A percentile compares a stretch with the other conserved stretches of the same genome.
Conservation (phyloP, 2,329 filamentous ascomycete genomes). For the Alternaria brassicicola region DNA sequence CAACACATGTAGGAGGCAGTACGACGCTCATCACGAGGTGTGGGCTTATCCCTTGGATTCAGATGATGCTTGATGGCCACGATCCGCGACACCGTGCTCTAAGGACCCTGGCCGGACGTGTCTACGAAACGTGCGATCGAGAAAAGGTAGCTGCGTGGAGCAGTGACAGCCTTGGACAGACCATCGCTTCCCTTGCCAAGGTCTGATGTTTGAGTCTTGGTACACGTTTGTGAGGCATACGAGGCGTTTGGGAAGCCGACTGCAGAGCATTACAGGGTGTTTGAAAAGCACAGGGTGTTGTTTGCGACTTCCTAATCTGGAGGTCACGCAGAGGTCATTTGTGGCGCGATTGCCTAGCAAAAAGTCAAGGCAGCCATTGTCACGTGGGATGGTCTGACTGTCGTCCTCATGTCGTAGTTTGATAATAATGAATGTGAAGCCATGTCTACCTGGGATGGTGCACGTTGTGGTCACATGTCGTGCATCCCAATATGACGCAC, state of each 20-base stretch:
- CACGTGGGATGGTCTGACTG: constrained; percentile 1
- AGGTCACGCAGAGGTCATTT: neutral
- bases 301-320: constrained; percentile 5
- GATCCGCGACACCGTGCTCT: constrained; percentile 59
- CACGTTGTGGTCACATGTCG: constrained; percentile 11
- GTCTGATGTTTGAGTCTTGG: constrained; percentile 9
- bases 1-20: constrained; percentile 73
- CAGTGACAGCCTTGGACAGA: constrained; percentile 41
- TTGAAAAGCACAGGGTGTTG: constrained; percentile 13
- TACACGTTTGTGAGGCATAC: neutral
- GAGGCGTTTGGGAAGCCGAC: constrained; percentile 5
- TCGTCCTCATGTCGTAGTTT: neutral
- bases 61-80: constrained; percentile 60
- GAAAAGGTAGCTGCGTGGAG: constrained; percentile 72
- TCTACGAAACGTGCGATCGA: constrained; percentile 70
- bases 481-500: constrained; percentile 20
- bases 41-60: constrained; percentile 76
- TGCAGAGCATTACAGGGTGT: constrained; percentile 16
- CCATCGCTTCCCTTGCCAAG: constrained; percentile 16
- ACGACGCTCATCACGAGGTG: constrained; percentile 81
- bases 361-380: constrained; percentile 1
- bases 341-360: constrained; percentile 5
- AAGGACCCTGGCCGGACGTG: constrained; percentile 61
- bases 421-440: neutral
- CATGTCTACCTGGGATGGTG: neutral